Percentiles rank a stretch among this genome's conserved stretches.
phyloP scores from a whole-genome alignment of 2,329 filamentous ascomycete genomes.

The Paracamarosporium sp. region DNA sequence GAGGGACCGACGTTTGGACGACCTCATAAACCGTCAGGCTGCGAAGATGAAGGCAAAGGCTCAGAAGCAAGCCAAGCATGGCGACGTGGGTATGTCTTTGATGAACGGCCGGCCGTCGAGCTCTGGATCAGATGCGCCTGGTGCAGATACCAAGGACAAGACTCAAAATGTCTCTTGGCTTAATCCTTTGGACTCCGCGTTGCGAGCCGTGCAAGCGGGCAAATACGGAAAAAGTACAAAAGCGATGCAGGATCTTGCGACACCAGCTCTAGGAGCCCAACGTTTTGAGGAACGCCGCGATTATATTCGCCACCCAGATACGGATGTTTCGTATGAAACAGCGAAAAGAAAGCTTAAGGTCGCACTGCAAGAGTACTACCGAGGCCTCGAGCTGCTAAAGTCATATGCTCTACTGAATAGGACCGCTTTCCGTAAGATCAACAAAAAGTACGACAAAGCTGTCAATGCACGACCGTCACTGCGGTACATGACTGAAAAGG shows the following conservation, averaged over 20 bases:
- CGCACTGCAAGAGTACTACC: constrained; percentile 91
- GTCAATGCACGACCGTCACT: constrained; percentile 78
- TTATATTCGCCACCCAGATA: constrained; percentile 48
- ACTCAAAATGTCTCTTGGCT: constrained; percentile 28
- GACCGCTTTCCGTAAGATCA: constrained; percentile 94
- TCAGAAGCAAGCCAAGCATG: constrained; percentile 21
- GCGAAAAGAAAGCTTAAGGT: constrained; percentile 92
- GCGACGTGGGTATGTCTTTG: constrained; percentile 15
- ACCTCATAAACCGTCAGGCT: constrained; percentile 63
- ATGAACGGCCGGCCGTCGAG: constrained; percentile 25
- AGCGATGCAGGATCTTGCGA: constrained; percentile 45
- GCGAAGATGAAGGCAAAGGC: constrained; percentile 41
- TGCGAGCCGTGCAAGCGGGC: constrained; percentile 48
- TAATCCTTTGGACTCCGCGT: constrained; percentile 51
- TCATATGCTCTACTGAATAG: constrained; percentile 89
- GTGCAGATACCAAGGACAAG: constrained; percentile 18
- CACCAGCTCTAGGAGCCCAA: constrained; percentile 50
- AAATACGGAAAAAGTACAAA: constrained; percentile 64
- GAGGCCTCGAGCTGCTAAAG: constrained; percentile 88
- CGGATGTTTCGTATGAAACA: constrained; percentile 78
- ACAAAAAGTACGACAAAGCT: constrained; percentile 98
- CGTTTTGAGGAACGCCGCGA: constrained; percentile 48
- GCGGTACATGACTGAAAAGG: constrained; percentile 88
- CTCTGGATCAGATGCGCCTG: constrained; percentile 27
- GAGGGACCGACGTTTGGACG: constrained; percentile 80